Percentiles rank a stretch among this genome's conserved stretches.
phyloP scores from a whole-genome alignment of 1,284 basidiomycete species.

The Marasmius sp. region DNA sequence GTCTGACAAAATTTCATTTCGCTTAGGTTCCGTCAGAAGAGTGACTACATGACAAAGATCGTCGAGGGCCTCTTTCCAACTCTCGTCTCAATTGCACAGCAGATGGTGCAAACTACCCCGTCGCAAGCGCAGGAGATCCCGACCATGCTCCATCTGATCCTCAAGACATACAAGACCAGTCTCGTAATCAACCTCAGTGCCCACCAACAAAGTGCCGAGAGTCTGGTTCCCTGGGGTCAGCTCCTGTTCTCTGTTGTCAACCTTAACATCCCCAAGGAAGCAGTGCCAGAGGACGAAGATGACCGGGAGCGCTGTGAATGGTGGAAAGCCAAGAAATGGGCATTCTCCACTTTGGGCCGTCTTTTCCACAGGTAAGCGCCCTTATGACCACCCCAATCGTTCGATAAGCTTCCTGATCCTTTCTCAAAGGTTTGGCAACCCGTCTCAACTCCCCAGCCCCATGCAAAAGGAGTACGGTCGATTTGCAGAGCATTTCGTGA shows the following conservation, averaged over 20 bases:
- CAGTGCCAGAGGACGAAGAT: constrained; percentile 69
- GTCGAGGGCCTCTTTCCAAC: constrained; percentile 69
- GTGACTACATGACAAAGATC: constrained; percentile 57
- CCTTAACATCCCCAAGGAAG: constrained; percentile 62
- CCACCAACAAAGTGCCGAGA: constrained; percentile 74
- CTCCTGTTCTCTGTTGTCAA: constrained; percentile 79
- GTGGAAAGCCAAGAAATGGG: constrained; percentile 92
- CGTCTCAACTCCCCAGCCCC: constrained; percentile 75
- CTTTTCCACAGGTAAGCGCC: constrained; percentile 68
- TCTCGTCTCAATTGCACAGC: constrained; percentile 66
- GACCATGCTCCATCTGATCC: constrained; percentile 75
- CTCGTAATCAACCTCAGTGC: constrained; percentile 69
- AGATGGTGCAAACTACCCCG: constrained; percentile 63
- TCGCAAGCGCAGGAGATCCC: constrained; percentile 67
- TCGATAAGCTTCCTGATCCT: background rate
- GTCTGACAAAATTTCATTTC: background rate
- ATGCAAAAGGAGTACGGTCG: constrained; percentile 66
- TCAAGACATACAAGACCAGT: constrained; percentile 82
- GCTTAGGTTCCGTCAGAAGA: constrained; percentile 65
- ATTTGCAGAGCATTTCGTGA: constrained; percentile 79
- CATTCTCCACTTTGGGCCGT: constrained; percentile 71
- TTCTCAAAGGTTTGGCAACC: constrained; percentile 69
- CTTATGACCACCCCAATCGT: background rate
- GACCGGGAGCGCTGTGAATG: constrained; percentile 77
- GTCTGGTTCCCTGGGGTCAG: constrained; percentile 81